Evolutionary conservation across 495 filamentous ascomycete species (phyloP).

Genomic region (Hyaloscypha variabilis): DNA sequence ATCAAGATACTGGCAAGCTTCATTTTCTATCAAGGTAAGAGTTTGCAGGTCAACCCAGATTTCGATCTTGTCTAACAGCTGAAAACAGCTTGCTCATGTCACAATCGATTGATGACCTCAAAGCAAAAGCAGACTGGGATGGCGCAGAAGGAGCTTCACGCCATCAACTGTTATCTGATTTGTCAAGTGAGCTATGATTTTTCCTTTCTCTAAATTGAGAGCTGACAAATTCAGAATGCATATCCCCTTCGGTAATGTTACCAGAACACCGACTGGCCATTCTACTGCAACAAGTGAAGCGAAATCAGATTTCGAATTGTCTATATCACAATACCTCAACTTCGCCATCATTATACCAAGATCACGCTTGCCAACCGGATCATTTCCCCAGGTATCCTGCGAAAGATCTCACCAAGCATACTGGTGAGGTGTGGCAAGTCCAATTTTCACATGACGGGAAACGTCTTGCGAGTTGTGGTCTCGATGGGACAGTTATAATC

Average conservation of each 20-base stretch:
- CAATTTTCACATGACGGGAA: constrained; percentile 89
- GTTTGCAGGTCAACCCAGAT: not conserved
- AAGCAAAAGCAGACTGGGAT: constrained; percentile 83
- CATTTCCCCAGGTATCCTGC: constrained; percentile 74
- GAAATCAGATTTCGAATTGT: constrained; percentile 78
- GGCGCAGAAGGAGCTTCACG: constrained; percentile 81
- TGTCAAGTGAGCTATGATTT: constrained; percentile 69
- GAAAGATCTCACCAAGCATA: constrained; percentile 71
- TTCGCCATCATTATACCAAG: constrained; percentile 82
- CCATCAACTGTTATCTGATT: constrained; percentile 70
- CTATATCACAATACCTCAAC: constrained; percentile 84
- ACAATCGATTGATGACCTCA: constrained; percentile 74
- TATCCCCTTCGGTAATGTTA: constrained; percentile 98
- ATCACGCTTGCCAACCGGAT: constrained; percentile 80
- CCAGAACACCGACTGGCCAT: constrained; percentile 89
- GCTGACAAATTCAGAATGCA: constrained; percentile 61
- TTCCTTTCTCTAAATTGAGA: not conserved
- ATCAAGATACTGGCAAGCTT: constrained; percentile 73
- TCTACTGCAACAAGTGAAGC: constrained; percentile 81
- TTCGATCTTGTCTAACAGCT: constrained; percentile 14
- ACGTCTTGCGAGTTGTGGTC: constrained; percentile 79
- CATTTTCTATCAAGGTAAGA: constrained; percentile 81
- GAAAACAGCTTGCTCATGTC: constrained; percentile 80
- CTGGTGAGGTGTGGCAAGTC: constrained; percentile 88
- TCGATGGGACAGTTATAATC: constrained; percentile 73